phyloP scores from a whole-genome alignment of 1,284 basidiomycete genomes.

The Takashimella koratensis region DNA sequence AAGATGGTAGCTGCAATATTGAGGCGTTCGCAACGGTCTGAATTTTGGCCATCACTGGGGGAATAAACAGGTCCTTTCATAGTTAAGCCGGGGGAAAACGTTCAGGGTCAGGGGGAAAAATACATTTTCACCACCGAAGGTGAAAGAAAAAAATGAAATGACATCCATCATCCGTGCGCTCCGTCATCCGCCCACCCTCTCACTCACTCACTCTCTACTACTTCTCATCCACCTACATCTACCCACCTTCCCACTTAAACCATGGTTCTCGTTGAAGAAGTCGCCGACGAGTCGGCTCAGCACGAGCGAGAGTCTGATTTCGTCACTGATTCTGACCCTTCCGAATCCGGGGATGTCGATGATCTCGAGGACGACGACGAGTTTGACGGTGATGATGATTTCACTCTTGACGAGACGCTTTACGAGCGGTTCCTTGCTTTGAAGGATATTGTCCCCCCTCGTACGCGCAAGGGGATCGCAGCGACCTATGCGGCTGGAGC shows the following conservation, averaged over 20 bases:
- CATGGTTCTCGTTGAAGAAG: slow-evolving; percentile 49
- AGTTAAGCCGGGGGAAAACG: too few species aligned
- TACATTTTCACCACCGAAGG: too few species aligned
- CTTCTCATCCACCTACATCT: slow-evolving; percentile 1
- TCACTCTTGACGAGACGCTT: slow-evolving; percentile 62
- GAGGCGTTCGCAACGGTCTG: too few species aligned
- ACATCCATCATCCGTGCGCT: too few species aligned
- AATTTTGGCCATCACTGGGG: too few species aligned
- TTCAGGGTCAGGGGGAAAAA: too few species aligned
- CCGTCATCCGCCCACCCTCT: neutral
- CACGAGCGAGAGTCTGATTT: slow-evolving; percentile 40
- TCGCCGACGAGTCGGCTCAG: slow-evolving; percentile 35
- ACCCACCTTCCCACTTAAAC: slow-evolving; percentile 7
- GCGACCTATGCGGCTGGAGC: slow-evolving; percentile 61
- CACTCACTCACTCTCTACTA: slow-evolving; percentile 1
- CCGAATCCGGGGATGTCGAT: slow-evolving; percentile 24
- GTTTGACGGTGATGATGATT: slow-evolving; percentile 36
- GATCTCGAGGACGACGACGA: slow-evolving; percentile 36
- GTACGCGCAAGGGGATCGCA: slow-evolving; percentile 72
- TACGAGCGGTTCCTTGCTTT: slow-evolving; percentile 85
- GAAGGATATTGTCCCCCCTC: slow-evolving; percentile 90
- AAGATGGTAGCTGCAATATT: too few species aligned
- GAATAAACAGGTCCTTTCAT: too few species aligned
- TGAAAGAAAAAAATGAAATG: neutral
- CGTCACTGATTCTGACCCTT: slow-evolving; percentile 37